Percentiles rank a stretch among this genome's conserved stretches.
phyloP scores from a whole-genome alignment of 176 grass and related monocot species.

The Coix lacrymajobi region DNA sequence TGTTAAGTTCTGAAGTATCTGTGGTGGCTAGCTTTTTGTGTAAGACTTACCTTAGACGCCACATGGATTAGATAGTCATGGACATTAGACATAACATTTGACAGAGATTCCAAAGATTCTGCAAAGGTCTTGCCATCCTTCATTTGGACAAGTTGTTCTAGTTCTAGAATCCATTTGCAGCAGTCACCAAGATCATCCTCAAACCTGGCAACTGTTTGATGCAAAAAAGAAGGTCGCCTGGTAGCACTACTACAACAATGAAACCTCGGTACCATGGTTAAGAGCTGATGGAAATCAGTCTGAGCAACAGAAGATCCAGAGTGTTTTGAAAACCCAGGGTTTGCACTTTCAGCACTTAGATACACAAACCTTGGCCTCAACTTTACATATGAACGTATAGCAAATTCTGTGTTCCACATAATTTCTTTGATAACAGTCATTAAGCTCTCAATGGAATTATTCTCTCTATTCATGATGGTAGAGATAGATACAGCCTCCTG shows the following conservation, averaged over 20 bases:
- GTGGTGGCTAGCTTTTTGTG: neutral
- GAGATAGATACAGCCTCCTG: slow-evolving; percentile 52
- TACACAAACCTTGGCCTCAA: slow-evolving; percentile 44
- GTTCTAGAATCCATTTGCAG: slow-evolving; percentile 56
- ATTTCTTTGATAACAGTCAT: slow-evolving; percentile 42
- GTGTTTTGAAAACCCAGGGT: neutral
- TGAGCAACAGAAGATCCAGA: slow-evolving; percentile 1
- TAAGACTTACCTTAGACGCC: slow-evolving; percentile 65
- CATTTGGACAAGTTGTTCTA: slow-evolving; percentile 69
- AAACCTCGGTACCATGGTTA: slow-evolving; percentile 30
- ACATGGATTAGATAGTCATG: slow-evolving; percentile 87
- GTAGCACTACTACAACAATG: slow-evolving; percentile 47
- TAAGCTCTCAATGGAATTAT: slow-evolving; percentile 47
- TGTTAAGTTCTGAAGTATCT: neutral
- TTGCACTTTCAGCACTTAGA: slow-evolving; percentile 36
- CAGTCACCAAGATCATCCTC: slow-evolving; percentile 60
- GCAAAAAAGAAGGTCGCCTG: slow-evolving; percentile 70
- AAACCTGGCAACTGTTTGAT: slow-evolving; percentile 55
- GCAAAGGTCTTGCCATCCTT: slow-evolving; percentile 42
- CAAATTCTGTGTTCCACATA: slow-evolving; percentile 49
- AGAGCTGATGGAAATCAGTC: slow-evolving; percentile 32
- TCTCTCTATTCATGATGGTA: slow-evolving; percentile 62
- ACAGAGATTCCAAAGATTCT: slow-evolving; percentile 50
- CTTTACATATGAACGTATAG: slow-evolving; percentile 58
- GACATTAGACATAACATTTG: slow-evolving; percentile 72